Percentiles rank a stretch among this genome's conserved stretches.
phyloP scores from a whole-genome alignment of 805 yeast genomes.

The Jamesozyma rosinii region DNA sequence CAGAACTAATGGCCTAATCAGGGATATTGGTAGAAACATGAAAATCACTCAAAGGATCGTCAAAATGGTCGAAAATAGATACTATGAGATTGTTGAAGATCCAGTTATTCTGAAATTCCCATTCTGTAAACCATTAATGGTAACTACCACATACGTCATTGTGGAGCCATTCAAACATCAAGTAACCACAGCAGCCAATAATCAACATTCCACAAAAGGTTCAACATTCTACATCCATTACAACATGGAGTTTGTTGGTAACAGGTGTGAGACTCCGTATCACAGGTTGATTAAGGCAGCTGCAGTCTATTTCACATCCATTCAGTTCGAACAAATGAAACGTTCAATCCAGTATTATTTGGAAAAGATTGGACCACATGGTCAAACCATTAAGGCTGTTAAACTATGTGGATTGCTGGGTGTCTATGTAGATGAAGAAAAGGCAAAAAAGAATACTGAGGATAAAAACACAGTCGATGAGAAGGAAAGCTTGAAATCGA shows the following conservation, averaged over 20 bases:
- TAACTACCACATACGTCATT: slow-evolving; percentile 23
- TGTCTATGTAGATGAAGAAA: slow-evolving; percentile 16
- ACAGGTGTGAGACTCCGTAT: slow-evolving; percentile 1
- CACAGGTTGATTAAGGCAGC: slow-evolving; percentile 10
- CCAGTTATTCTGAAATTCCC: slow-evolving; percentile 42
- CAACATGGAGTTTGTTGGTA: slow-evolving; percentile 7
- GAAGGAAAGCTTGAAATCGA: background rate
- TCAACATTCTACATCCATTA: slow-evolving; percentile 9
- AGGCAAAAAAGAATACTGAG: background rate
- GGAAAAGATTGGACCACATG: slow-evolving; percentile 34
- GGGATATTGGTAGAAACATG: slow-evolving; percentile 5
- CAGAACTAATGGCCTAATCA: slow-evolving; percentile 16
- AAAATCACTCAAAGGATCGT: slow-evolving; percentile 40
- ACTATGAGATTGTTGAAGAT: slow-evolving; percentile 47
- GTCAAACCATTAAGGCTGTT: slow-evolving; percentile 41
- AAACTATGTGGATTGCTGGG: slow-evolving; percentile 57
- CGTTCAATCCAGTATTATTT: slow-evolving; percentile 16
- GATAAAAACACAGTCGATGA: slow-evolving; percentile 1
- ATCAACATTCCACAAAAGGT: slow-evolving; percentile 6
- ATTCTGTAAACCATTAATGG: slow-evolving; percentile 33
- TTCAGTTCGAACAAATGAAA: slow-evolving; percentile 9
- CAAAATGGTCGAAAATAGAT: slow-evolving; percentile 42
- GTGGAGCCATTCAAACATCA: slow-evolving; percentile 12
- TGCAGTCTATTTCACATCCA: slow-evolving; percentile 1
- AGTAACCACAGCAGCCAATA: slow-evolving; percentile 1